A percentile compares a stretch with the other conserved stretches of the same genome.
phyloP scores from a whole-genome alignment of 306 rosid genomes.

The Vachellia pachyceras region DNA sequence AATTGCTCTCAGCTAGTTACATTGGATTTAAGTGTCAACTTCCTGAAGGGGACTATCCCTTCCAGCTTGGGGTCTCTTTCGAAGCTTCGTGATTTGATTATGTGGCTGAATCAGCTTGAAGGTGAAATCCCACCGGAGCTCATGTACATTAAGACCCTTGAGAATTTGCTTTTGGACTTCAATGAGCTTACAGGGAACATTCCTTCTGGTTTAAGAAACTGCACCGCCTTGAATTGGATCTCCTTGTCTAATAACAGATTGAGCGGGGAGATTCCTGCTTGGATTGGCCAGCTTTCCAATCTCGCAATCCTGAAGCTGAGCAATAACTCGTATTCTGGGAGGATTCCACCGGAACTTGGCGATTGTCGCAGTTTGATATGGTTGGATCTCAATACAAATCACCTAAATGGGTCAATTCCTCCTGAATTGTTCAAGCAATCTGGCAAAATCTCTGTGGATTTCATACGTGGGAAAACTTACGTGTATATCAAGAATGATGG shows the following conservation, averaged over 20 bases:
- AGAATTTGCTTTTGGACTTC: constrained; percentile 88
- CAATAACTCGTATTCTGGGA: constrained; percentile 74
- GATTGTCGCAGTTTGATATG: constrained; percentile 88
- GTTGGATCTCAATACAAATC: constrained; percentile 89
- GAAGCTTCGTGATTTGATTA: constrained; percentile 66
- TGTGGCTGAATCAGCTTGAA: constrained; percentile 79
- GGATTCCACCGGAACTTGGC: constrained; percentile 79
- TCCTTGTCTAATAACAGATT: constrained; percentile 81
- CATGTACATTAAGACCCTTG: constrained; percentile 51
- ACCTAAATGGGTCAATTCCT: constrained; percentile 69
- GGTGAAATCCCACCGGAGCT: constrained; percentile 85
- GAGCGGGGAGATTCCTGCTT: constrained; percentile 68
- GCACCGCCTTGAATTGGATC: constrained; percentile 83
- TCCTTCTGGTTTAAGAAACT: constrained; percentile 77
- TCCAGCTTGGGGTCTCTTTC: constrained; percentile 67
- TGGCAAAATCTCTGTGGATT: constrained; percentile 72
- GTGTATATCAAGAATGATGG: constrained; percentile 92
- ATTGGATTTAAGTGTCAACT: constrained; percentile 89
- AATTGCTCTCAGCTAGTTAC: constrained; percentile 84
- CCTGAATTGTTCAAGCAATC: constrained; percentile 75
- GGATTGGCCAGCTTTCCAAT: constrained; percentile 69
- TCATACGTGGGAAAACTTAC: constrained; percentile 69
- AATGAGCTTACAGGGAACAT: constrained; percentile 70
- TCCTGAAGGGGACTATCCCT: constrained; percentile 76
- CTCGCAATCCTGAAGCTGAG: constrained; percentile 86